phyloP scores from a whole-genome alignment of 345 rosid genomes.

The Mangifera indica region DNA sequence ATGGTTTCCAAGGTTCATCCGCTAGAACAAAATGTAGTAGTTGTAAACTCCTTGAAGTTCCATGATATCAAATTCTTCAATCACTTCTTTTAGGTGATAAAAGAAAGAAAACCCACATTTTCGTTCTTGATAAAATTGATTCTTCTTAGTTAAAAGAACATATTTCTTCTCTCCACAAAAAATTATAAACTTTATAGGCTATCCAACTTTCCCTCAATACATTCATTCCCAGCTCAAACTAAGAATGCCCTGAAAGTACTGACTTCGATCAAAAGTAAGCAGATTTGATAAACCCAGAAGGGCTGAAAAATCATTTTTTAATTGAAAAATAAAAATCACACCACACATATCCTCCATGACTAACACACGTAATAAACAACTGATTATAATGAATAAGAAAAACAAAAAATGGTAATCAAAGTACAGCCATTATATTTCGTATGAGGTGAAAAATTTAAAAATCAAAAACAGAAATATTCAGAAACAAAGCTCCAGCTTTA shows the following conservation, averaged over 20 bases:
- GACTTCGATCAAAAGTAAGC: neutral
- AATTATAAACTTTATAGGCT: neutral
- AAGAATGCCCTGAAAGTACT: neutral
- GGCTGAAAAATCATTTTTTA: too few relatives aligned
- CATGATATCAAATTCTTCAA: neutral
- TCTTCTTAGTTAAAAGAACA: neutral
- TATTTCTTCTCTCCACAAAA: neutral
- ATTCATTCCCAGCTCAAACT: neutral
- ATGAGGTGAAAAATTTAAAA: neutral
- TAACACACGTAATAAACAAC: too few relatives aligned
- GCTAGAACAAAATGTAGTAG: neutral
- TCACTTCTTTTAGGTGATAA: neutral
- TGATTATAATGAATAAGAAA: neutral
- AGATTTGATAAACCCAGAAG: neutral
- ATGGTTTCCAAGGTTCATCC: neutral
- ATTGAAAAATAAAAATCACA: neutral
- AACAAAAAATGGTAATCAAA: neutral
- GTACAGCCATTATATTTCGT: neutral
- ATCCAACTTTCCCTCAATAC: neutral
- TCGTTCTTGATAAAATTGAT: neutral
- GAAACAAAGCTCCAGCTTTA: neutral
- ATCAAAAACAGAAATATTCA: neutral
- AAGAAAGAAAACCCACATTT: neutral
- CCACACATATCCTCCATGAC: too few relatives aligned
- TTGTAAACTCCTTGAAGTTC: neutral